A percentile compares a stretch with the other conserved stretches of the same genome.
phyloP scores from a whole-genome alignment of 805 yeast genomes.

The Starmera pachycereana region DNA sequence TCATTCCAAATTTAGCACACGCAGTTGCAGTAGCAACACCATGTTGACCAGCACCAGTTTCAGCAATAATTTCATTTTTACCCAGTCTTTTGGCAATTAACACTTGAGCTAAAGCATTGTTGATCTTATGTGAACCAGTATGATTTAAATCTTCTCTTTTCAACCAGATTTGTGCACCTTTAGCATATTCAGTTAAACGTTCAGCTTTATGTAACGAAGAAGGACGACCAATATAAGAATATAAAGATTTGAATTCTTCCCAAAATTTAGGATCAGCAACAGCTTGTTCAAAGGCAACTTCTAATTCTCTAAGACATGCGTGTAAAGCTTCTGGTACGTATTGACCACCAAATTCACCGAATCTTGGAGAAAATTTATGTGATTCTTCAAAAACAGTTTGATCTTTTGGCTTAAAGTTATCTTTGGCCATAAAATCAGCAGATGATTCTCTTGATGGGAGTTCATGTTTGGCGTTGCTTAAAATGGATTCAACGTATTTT shows the following conservation, averaged over 20 bases:
- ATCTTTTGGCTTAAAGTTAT: constrained; percentile 25
- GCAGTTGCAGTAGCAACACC: constrained; percentile 94
- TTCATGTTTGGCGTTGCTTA: constrained; percentile 42
- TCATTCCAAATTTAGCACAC: constrained; percentile 84
- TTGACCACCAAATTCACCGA: constrained; percentile 97
- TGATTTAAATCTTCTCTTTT: constrained; percentile 94
- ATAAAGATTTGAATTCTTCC: constrained; percentile 79
- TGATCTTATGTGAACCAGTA: constrained; percentile 82
- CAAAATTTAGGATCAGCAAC: constrained; percentile 86
- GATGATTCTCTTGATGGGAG: constrained; percentile 8
- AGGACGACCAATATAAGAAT: constrained; percentile 94
- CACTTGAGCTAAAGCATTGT: constrained; percentile 77
- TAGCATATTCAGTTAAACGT: constrained; percentile 78
- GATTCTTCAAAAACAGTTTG: constrained; percentile 36
- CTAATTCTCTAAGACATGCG: constrained; percentile 83
- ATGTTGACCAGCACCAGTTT: constrained; percentile 91
- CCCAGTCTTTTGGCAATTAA: constrained; percentile 72
- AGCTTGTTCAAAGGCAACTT: constrained; percentile 78
- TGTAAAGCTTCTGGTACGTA: constrained; percentile 96
- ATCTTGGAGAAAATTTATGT: constrained; percentile 65
- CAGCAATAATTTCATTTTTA: constrained; percentile 70
- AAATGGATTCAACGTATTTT: constrained; percentile 56
- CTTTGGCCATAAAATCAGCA: constrained; percentile 17
- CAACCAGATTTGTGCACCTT: constrained; percentile 96
- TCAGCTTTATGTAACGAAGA: constrained; percentile 87